Evolutionary conservation across 1,139 yeast species (phyloP).

Genomic region (Candida glucosophila): DNA sequence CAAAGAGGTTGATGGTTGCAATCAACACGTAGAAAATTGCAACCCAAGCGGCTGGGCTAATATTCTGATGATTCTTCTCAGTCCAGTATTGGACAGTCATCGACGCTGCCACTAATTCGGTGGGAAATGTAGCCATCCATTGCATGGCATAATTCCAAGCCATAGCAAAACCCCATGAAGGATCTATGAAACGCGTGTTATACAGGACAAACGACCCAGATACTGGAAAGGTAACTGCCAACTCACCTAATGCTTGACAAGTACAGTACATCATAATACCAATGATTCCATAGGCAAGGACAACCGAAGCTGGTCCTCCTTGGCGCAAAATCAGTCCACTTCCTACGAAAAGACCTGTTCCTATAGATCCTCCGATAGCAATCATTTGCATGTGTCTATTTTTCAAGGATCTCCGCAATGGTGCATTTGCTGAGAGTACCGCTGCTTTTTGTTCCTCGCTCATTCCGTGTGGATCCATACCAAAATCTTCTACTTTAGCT

Average conservation of each 20-base stretch:
- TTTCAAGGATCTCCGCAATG: slow-evolving; percentile 56
- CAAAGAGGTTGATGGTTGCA: slow-evolving; percentile 48
- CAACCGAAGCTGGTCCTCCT: slow-evolving; percentile 74
- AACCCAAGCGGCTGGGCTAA: slow-evolving; percentile 63
- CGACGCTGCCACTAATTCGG: slow-evolving; percentile 70
- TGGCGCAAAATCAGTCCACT: slow-evolving; percentile 43
- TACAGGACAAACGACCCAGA: slow-evolving; percentile 68
- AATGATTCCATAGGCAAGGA: slow-evolving; percentile 49
- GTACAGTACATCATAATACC: slow-evolving; percentile 50
- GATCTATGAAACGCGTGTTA: slow-evolving; percentile 59
- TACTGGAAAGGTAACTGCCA: slow-evolving; percentile 64
- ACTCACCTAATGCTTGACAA: slow-evolving; percentile 64
- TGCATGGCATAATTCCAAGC: slow-evolving; percentile 68
- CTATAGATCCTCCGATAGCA: slow-evolving; percentile 83
- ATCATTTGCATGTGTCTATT: slow-evolving; percentile 70
- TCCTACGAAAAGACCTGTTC: slow-evolving; percentile 72
- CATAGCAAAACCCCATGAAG: slow-evolving; percentile 72
- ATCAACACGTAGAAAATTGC: slow-evolving; percentile 55
- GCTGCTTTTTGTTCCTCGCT: slow-evolving; percentile 65
- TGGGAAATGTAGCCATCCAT: slow-evolving; percentile 65
- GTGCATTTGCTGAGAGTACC: slow-evolving; percentile 57
- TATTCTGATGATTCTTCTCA: no score
- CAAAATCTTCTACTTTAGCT: slow-evolving; percentile 39
- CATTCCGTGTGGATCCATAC: slow-evolving; percentile 39
- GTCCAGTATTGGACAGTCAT: slow-evolving; percentile 67